Evolutionary conservation across 2,329 filamentous ascomycete genomes (phyloP), one percentile per base, ranked within the genome.

Genomic region (Verticillium klebahnii): DNA sequence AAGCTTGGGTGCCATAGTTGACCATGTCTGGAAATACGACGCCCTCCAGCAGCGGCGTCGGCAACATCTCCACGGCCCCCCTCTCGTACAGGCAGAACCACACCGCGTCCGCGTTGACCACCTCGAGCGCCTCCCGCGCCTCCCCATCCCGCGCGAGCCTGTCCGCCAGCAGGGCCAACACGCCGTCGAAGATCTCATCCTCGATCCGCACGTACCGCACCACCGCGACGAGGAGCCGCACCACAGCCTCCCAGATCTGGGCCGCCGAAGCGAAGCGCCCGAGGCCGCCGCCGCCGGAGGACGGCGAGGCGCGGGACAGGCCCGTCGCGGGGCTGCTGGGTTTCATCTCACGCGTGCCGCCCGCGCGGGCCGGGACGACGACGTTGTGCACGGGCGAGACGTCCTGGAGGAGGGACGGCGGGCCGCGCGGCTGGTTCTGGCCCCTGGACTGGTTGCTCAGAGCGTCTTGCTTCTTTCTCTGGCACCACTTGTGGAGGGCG

Each of bases 91-190:
- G 74, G 50, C 79, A 78, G 66, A 94, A 74, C 92, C 92, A 96
- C 4, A 95, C 88, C 1, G 89, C 89, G 77, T 95, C 91, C 1
- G 82, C 78, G 72, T 94, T 93, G 60, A 89, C 76, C 3, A 71
- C 75, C 66, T 90, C 86, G 56, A 95, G 73, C 12, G 85, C 86
- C 37, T 76, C 74, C 57, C 79, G 82, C 12, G 89, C 81, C 57
- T 83, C 77, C 1, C 69, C 60, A 32, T 80, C 76, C 37, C 71
- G 74, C 58, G 78, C 73, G 55, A 88, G 66, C 40, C 78, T 74
- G 45, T 89, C 81, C 2, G 73, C 79, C 31, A 95, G 72, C 59
- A 93, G 74, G 7, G 83, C 82, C 54, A 94, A 71, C 14, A 91
- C 82, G 60, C 92, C 84, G 66, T 93, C 91, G 71, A 93, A 91